Base-by-base conservation (phyloP, 2,329 filamentous ascomycete genomes). In the Fusarium pilosicola region DNA sequence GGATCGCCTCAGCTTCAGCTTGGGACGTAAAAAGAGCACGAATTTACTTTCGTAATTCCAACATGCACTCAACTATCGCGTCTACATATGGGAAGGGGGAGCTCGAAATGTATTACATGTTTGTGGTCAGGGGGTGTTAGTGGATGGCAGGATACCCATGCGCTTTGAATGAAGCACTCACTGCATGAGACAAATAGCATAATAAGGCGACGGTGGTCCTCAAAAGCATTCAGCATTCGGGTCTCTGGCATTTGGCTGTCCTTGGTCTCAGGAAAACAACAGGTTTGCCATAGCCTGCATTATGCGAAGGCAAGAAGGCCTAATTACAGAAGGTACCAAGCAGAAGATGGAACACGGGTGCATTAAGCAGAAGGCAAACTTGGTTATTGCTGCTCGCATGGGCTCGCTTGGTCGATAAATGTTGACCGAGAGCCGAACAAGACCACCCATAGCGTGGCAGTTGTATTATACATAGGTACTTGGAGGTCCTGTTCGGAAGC, bases 11-110 rank as follows among this genome's bases (percentile, higher is more conserved):
- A 92, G 87, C 75, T 90, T 91, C 74, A 85, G 88, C 66, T 78
- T 94, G 18, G 91, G 92, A 9, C 85, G 90, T 78, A 95, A 94
- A 85, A 94, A 93, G 87, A 92, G 89, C 80, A 88, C 86, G 70
- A 84, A 85, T 69, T 78, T 83, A 48, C 76, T 83, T 26, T 79
- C 80, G 67, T 81, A 75, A 56, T 65, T 14, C 54, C 60, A 52
- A 38, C 54, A 61, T 46, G 44, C 41, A 51, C 56, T 39, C 38
- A 58, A 34, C 59, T 60, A 52, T 58, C 61, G 32, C 65, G 49
- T 68, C 69, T 67, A 68, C 68, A 57, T 70, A 66, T 45, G 42
- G 59, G 51, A 56, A 65, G 41, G 55, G 45, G 60, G 42, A 66
- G 44, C 57, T 49, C 34, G 26, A 59, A 66, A 64, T 65, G 51